phyloP scores from a whole-genome alignment of 495 filamentous ascomycete genomes.

The Penicillium atrosanguineum region DNA sequence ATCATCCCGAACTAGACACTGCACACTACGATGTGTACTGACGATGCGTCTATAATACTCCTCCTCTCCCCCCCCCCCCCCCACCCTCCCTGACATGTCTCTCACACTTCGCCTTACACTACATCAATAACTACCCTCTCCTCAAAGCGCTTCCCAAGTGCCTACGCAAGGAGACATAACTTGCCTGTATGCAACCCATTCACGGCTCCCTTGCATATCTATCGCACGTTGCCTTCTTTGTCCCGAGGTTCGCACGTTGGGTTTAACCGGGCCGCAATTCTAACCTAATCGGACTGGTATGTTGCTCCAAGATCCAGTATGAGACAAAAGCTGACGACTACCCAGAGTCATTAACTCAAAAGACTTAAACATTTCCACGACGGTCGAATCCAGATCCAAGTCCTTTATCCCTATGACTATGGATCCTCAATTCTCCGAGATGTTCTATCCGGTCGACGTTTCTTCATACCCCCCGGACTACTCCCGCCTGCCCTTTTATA shows the following conservation, averaged over 20 bases:
- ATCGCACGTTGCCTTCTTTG: slow-evolving; percentile 20
- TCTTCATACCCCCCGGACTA: slow-evolving; percentile 27
- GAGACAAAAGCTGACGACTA: slow-evolving; percentile 1
- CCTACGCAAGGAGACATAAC: slow-evolving; percentile 11
- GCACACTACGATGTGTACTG: slow-evolving; percentile 10
- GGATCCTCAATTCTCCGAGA: slow-evolving; percentile 35
- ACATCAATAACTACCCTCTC: background rate
- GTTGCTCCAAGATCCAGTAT: slow-evolving; percentile 1
- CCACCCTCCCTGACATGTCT: slow-evolving; percentile 5
- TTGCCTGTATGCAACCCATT: slow-evolving; percentile 13
- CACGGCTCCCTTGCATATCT: slow-evolving; percentile 14
- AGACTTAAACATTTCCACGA: slow-evolving; percentile 23
- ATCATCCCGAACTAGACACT: slow-evolving; percentile 6
- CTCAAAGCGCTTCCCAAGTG: background rate
- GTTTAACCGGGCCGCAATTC: slow-evolving; percentile 25
- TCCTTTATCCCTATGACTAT: slow-evolving; percentile 37
- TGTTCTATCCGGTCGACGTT: slow-evolving; percentile 32
- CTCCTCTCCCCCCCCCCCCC: slow-evolving; percentile 26
- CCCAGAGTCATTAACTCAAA: background rate
- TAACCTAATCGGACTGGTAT: slow-evolving; percentile 25
- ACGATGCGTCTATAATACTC: slow-evolving; percentile 28
- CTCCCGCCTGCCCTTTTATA: slow-evolving; percentile 28
- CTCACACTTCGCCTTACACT: background rate
- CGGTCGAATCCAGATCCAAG: slow-evolving; percentile 40
- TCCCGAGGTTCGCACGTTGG: slow-evolving; percentile 21